These are phyloP conservation scores for Tolypocladium ophioglossoides DNA, from an alignment of 2,329 filamentous ascomycete genomes.

Conservation along the genomic window DNA sequence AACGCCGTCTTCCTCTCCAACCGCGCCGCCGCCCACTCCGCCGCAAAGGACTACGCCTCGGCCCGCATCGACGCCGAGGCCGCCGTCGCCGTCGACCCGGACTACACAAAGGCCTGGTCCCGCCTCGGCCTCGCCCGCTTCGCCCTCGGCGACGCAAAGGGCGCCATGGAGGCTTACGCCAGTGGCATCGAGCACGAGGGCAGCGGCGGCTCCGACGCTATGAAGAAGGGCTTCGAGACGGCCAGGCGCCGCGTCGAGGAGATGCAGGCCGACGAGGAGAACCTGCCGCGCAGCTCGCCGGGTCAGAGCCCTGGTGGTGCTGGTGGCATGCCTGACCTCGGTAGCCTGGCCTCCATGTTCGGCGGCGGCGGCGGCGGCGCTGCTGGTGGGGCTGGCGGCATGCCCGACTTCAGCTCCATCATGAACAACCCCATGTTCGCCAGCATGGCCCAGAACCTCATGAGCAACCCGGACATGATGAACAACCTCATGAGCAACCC, in stretches of 20 bases:
- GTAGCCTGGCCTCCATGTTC: slow-evolving; percentile 61
- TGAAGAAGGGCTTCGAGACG: slow-evolving; percentile 95
- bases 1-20: slow-evolving; percentile 98
- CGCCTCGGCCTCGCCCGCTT: slow-evolving; percentile 84
- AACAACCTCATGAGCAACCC: slow-evolving; percentile 92
- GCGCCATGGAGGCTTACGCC: slow-evolving; percentile 88
- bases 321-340: slow-evolving; percentile 62
- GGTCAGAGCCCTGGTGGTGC: slow-evolving; percentile 39
- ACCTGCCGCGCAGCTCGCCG: slow-evolving; percentile 33
- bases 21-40: slow-evolving; percentile 87
- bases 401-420: slow-evolving; percentile 78
- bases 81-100: slow-evolving; percentile 76
- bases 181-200: slow-evolving; percentile 91
- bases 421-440: slow-evolving; percentile 99
- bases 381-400: slow-evolving; percentile 58
- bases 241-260: slow-evolving; percentile 81
- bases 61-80: slow-evolving; percentile 84
- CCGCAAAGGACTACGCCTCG: slow-evolving; percentile 70
- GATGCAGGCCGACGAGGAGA: slow-evolving; percentile 42
- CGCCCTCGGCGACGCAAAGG: slow-evolving; percentile 81
- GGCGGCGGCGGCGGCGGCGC: slow-evolving; percentile 42
- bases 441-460: slow-evolving; percentile 91
- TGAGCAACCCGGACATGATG: slow-evolving; percentile 94
- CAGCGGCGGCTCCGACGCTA: slow-evolving; percentile 86
- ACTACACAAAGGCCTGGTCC: slow-evolving; percentile 96